Evolutionary conservation across 2,329 filamentous ascomycete species (phyloP).

Genomic region (Penicillium sp.): DNA sequence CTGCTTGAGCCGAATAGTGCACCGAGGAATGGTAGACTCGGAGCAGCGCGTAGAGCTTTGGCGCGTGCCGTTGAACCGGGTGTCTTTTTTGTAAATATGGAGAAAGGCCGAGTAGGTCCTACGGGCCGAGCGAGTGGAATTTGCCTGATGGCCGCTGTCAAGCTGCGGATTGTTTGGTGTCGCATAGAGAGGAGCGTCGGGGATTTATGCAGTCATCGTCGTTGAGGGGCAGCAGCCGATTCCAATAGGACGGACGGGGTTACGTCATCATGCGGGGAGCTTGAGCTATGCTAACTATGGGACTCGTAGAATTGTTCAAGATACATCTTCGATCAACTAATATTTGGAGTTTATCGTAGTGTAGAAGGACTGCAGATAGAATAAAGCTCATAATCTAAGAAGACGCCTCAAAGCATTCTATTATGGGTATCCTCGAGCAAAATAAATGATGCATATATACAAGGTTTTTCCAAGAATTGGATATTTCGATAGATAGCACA

Average conservation of each 20-base stretch:
- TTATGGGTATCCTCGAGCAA: background rate
- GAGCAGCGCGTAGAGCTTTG: slow-evolving; percentile 65
- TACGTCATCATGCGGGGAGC: slow-evolving; percentile 38
- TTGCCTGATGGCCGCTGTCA: slow-evolving; percentile 24
- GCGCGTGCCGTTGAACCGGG: slow-evolving; percentile 35
- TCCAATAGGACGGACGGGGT: slow-evolving; percentile 12
- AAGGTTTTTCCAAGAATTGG: background rate
- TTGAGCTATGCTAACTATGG: too few relatives aligned
- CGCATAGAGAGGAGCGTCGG: slow-evolving; percentile 29
- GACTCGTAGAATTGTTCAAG: too few relatives aligned
- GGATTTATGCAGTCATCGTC: background rate
- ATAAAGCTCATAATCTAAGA: background rate
- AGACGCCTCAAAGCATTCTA: background rate
- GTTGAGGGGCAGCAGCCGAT: background rate
- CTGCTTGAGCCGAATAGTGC: slow-evolving; percentile 71
- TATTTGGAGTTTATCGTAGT: too few relatives aligned
- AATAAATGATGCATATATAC: background rate
- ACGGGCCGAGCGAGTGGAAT: slow-evolving; percentile 18
- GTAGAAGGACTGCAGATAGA: background rate
- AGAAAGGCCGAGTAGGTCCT: slow-evolving; percentile 28
- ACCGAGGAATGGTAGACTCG: slow-evolving; percentile 76
- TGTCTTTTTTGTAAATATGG: slow-evolving; percentile 18
- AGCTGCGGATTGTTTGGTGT: slow-evolving; percentile 27
- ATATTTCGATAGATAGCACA: too few relatives aligned
- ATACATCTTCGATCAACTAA: too few relatives aligned